phyloP scores from a whole-genome alignment of 805 yeast species.

The Teunomyces tritomae region DNA sequence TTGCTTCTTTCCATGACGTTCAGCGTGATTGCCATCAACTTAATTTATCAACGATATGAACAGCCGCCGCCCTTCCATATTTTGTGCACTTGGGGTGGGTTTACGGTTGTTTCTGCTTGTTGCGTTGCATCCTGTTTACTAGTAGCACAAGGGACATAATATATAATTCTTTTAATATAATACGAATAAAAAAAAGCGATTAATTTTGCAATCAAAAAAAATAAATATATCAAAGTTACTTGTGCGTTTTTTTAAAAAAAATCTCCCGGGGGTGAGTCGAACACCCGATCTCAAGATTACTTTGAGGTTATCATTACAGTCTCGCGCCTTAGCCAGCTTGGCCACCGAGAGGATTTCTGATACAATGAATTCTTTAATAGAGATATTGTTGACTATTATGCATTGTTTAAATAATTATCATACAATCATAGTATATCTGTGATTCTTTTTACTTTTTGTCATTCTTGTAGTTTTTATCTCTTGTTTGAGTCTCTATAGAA shows the following conservation, averaged over 20 bases:
- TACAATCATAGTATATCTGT: no score
- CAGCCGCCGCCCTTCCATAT: slow-evolving; percentile 25
- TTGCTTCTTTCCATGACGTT: slow-evolving; percentile 30
- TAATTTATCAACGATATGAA: slow-evolving; percentile 30
- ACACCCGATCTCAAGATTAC: slow-evolving; percentile 50
- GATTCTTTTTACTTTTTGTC: no score
- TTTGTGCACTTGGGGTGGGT: slow-evolving; percentile 24
- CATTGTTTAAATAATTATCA: no score
- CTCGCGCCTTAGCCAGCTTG: slow-evolving; percentile 52
- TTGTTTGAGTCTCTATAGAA: no score
- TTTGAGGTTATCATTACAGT: slow-evolving; percentile 39
- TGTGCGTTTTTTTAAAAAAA: slow-evolving; percentile 12
- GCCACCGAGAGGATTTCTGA: slow-evolving; percentile 39
- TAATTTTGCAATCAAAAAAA: not conserved
- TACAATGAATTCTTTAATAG: not conserved
- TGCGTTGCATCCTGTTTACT: slow-evolving; percentile 15
- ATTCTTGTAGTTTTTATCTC: no score
- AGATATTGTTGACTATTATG: no score
- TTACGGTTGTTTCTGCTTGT: slow-evolving; percentile 20
- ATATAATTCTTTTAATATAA: no score
- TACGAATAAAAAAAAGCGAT: no score
- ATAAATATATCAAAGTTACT: no score
- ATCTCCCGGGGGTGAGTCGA: slow-evolving; percentile 51
- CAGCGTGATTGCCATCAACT: slow-evolving; percentile 34
- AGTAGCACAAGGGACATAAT: slow-evolving; percentile 1